A percentile compares a stretch with the other conserved stretches of the same genome.
phyloP scores from a whole-genome alignment of 805 yeast genomes.

The Saccharomycopsis fodiens region DNA sequence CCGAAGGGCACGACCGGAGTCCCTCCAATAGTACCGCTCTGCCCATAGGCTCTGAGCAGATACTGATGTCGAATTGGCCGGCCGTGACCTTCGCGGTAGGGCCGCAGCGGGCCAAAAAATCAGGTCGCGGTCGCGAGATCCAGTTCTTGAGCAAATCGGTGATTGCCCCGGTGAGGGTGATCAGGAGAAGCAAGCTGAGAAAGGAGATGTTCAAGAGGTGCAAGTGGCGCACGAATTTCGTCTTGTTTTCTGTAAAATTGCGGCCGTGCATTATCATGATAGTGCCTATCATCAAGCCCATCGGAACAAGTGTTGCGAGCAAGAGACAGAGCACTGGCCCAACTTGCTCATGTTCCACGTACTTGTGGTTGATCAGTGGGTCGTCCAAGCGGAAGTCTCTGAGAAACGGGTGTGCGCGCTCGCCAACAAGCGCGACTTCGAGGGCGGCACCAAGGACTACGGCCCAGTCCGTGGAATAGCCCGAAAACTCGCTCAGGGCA shows the following conservation, averaged over 20 bases:
- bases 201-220: conserved; percentile 58
- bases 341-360: conserved; percentile 68
- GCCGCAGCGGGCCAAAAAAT: conserved; percentile 76
- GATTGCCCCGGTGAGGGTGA: conserved; percentile 50
- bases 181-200: conserved; percentile 56
- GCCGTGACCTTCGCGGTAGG: conserved; percentile 36
- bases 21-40: conserved; percentile 43
- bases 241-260: conserved; percentile 1
- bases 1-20: conserved; percentile 76
- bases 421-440: conserved; percentile 17
- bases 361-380: conserved; percentile 72
- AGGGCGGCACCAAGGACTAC: conserved; percentile 10
- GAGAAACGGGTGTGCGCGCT: conserved; percentile 50
- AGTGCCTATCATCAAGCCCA: conserved; percentile 21
- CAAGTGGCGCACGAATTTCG: conserved; percentile 37
- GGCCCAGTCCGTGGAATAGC: conserved; percentile 17
- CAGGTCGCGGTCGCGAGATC: conserved; percentile 91
- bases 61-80: conserved; percentile 21
- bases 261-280: conserved; percentile 30
- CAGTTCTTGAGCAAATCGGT: conserved; percentile 74
- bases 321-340: conserved; percentile 44
- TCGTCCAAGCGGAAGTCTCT: conserved; percentile 75
- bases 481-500: conserved; percentile 5
- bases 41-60: conserved; percentile 32
- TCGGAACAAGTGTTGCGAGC: conserved; percentile 29